Base-by-base conservation (phyloP, 768 basidiomycete genomes). In the Hygrocybe coccinea region DNA sequence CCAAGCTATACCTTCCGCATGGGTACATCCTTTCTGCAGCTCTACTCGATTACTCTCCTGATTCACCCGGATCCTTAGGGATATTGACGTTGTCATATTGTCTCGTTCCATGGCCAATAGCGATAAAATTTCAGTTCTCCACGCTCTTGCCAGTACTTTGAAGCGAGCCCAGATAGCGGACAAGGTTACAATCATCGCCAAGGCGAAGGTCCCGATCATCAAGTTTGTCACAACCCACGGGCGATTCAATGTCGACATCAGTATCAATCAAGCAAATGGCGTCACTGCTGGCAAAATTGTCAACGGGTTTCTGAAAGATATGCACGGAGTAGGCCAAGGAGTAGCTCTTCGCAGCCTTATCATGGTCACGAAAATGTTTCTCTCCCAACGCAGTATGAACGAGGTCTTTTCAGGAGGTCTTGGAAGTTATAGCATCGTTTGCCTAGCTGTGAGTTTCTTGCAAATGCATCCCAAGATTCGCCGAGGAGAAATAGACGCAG, bases 381-480 rank as follows among this genome's bases (percentile, higher is more conserved):
- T 98, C 52, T 81, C 78, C 60, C 92, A 97, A 67, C 78, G 95
- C 38, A 82, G 83, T 25, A 90, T 97, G 92, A 98, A 99, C 68
- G 97, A 98, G 69, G 95, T 98, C n/a, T 97, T 87, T 68, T 89
- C 87, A 0, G 95, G 97, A 7, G 97, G 97, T 2, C 70, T 99
- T 35, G 95, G 95, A 19, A 92, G 90, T 65, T 98, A 97, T 67
- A 86, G 88, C 61, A 91, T 97, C 56, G 92, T 97, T 54, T 97
- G 91, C 68, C 70, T 99, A 54, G 93, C 88, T 10, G 83, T 97
- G 60, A 91, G 85, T 69, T 99, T 99, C 68, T 75, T 99, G 47
- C 97, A 98, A 79, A 91, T 97, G 80, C 97, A 99, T 63, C 97
- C 97, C 1, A 95, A 95, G 69, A 84, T 98, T 57, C 85, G 95